phyloP scores from a whole-genome alignment of 495 filamentous ascomycete species.

The Cercophora scortea region DNA sequence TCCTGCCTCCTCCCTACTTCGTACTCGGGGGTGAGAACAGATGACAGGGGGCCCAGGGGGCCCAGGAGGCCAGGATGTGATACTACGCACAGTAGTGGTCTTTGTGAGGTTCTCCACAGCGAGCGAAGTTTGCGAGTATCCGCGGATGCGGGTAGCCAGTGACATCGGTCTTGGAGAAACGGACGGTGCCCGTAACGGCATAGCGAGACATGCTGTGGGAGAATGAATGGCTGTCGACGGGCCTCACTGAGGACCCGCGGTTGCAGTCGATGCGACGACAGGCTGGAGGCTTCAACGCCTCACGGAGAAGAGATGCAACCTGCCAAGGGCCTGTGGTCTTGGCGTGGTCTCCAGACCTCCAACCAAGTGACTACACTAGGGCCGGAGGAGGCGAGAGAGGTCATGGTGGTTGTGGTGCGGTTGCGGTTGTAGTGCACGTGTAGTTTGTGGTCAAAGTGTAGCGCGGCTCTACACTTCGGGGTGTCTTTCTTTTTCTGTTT shows the following conservation, averaged over 20 bases:
- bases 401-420: no score
- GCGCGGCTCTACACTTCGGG: slow-evolving; percentile 5
- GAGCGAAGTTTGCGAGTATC: no score
- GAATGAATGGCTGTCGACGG: neutral
- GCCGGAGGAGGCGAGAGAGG: no score
- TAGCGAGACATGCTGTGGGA: neutral
- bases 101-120: neutral
- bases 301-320: no score
- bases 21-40: neutral
- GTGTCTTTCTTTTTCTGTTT: neutral
- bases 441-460: slow-evolving; percentile 2
- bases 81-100: no score
- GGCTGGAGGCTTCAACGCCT: no score
- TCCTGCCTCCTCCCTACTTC: neutral
- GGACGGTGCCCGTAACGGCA: neutral
- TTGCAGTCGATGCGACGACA: neutral
- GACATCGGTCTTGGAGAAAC: neutral
- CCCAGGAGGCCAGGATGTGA: neutral
- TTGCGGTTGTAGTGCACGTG: no score
- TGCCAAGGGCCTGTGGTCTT: no score
- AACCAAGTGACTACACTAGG: no score
- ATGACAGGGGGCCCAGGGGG: neutral
- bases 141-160: neutral
- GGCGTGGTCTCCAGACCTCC: no score
- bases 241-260: neutral